A percentile compares a stretch with the other conserved stretches of the same genome.
phyloP scores from a whole-genome alignment of 257 asterid genomes.

The Penstemon eatonii region DNA sequence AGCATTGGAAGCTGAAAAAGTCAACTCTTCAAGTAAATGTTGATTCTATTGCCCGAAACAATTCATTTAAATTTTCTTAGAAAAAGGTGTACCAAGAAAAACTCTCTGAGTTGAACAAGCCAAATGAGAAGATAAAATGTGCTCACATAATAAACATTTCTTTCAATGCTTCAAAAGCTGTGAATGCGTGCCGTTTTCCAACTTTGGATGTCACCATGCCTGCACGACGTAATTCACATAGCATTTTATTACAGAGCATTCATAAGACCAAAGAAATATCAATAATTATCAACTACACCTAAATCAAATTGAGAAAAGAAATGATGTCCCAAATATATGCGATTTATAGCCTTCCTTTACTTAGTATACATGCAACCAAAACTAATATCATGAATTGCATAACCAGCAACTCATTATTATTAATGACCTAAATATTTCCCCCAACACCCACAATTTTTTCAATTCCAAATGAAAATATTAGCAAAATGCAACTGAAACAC shows the following conservation, averaged over 20 bases:
- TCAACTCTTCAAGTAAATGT: neutral
- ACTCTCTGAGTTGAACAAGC: neutral
- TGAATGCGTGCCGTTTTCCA: constrained; percentile 91
- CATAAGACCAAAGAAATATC: constrained; percentile 5
- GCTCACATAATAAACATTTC: constrained; percentile 82
- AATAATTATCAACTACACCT: constrained; percentile 5
- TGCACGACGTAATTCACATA: constrained; percentile 42
- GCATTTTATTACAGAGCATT: constrained; percentile 16
- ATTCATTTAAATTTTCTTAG: neutral
- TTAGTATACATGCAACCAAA: constrained; percentile 14
- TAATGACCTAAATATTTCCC: neutral
- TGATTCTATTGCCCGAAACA: neutral
- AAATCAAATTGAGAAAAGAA: neutral
- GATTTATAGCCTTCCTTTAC: neutral
- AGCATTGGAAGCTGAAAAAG: neutral
- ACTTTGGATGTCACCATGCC: constrained; percentile 96
- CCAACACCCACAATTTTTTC: neutral
- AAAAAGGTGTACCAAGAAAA: neutral
- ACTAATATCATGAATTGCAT: constrained; percentile 7
- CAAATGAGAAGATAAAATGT: constrained; percentile 13
- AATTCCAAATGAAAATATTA: constrained; percentile 7
- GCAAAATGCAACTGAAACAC: constrained; percentile 15
- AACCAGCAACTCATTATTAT: constrained; percentile 1
- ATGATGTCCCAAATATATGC: neutral
- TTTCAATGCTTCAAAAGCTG: constrained; percentile 87